Conservation (phyloP, 768 basidiomycete species). For the Rhizopogon roseolus region DNA sequence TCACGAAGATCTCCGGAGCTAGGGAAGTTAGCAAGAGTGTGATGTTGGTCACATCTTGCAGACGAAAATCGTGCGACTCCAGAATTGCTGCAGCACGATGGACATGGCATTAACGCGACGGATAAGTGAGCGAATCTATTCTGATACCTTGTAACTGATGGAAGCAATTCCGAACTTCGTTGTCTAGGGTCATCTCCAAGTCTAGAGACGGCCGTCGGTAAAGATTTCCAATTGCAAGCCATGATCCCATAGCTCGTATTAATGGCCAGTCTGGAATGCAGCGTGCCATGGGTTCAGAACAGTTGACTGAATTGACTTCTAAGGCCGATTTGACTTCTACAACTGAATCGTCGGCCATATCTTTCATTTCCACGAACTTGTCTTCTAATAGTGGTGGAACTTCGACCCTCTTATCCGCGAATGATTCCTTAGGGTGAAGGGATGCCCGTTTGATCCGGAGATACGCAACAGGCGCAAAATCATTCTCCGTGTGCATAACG, state of each 20-base stretch:
- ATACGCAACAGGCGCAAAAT: conserved; percentile 89
- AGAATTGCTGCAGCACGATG: not conserved
- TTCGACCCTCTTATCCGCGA: conserved; percentile 13
- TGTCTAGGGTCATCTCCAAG: conserved; percentile 45
- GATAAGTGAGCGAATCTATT: not conserved
- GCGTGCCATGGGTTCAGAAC: not conserved
- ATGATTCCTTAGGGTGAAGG: conserved; percentile 49
- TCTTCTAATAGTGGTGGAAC: conserved; percentile 49
- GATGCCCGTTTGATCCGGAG: conserved; percentile 70
- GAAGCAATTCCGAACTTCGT: conserved; percentile 74
- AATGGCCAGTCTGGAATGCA: conserved; percentile 7
- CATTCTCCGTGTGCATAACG: conserved; percentile 74
- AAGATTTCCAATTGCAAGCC: conserved; percentile 68
- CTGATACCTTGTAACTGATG: conserved; percentile 51
- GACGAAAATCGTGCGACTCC: not conserved
- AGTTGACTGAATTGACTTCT: no score
- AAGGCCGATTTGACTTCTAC: no score
- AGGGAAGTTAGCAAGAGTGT: conserved; percentile 83
- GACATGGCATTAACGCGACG: not conserved
- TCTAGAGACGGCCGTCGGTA: conserved; percentile 21
- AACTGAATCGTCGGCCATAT: not conserved
- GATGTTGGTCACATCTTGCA: conserved; percentile 47
- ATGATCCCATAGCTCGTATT: conserved; percentile 40
- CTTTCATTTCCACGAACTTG: conserved; percentile 9
- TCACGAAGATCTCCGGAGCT: conserved; percentile 54